These are phyloP conservation scores for Antrodiella citrinella DNA, from an alignment of 768 basidiomycete genomes.

Conservation along the genomic window DNA sequence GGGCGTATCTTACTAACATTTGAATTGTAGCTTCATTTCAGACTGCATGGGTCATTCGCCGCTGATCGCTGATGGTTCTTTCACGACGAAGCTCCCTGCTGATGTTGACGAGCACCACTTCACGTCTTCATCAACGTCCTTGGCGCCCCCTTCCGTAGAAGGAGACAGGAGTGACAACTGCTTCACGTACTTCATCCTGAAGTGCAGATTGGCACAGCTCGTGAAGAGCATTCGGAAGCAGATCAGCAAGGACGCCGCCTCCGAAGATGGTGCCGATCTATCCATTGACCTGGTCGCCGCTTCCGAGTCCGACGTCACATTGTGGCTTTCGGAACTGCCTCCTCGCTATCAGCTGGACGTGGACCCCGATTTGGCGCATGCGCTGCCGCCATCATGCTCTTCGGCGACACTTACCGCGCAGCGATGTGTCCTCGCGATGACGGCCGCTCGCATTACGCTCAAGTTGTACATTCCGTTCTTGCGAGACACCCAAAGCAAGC, in stretches of 20 bases:
- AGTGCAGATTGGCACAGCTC: conserved; percentile 58
- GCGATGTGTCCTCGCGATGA: conserved; percentile 51
- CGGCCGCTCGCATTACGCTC: conserved; percentile 53
- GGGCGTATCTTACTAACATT: no score
- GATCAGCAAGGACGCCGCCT: conserved; percentile 29
- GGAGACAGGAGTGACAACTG: conserved; percentile 23
- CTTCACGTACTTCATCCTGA: conserved; percentile 45
- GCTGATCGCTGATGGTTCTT: conserved; percentile 46
- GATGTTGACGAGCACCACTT: conserved; percentile 51
- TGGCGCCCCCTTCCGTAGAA: conserved; percentile 28
- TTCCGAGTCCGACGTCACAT: conserved; percentile 48
- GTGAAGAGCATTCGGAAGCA: conserved; percentile 55
- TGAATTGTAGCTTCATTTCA: conserved; percentile 54
- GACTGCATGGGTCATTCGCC: conserved; percentile 61
- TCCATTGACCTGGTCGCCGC: conserved; percentile 56
- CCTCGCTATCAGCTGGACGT: conserved; percentile 36
- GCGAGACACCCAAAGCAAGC: conserved; percentile 22
- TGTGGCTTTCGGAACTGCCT: conserved; percentile 48
- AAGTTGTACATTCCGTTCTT: conserved; percentile 66
- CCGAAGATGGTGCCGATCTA: conserved; percentile 26
- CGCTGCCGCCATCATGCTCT: conserved; percentile 19
- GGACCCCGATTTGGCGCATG: conserved; percentile 16
- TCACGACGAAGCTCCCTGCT: conserved; percentile 46
- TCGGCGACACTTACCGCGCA: conserved; percentile 33
- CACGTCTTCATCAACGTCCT: conserved; percentile 33